Base-by-base conservation (phyloP, 2,329 filamentous ascomycete species). In the Onygenales sp. region DNA sequence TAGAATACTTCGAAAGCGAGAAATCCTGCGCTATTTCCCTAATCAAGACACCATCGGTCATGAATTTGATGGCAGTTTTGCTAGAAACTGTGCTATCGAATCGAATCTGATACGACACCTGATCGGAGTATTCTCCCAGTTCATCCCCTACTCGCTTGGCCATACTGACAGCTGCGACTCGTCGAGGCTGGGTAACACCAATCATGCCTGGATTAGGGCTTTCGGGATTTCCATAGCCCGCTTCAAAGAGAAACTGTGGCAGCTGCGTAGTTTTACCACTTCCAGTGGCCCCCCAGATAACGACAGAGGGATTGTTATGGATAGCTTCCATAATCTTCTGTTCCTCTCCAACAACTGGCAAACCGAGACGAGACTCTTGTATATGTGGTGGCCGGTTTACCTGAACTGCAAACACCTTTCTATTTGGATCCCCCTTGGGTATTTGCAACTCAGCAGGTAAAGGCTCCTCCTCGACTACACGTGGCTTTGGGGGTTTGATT, bases 251-350 rank as follows among this genome's bases (percentile, higher is more conserved):
- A 64, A 98, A 98, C 64, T 98, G 93, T 0, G 94, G 94, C 7
- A 98, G 82, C 68, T 98, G 93, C 0, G 93, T 98, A 0, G 94
- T 98, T 71, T 98, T 98, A 67, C 93, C 93, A 57, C 90, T 96
- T 70, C 93, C 93, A 36, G 94, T 98, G 11, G 90, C 86, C 70
- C 93, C 93, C 72, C 92, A 96, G 6, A 98, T 83, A 9, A 98
- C 86, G 1, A 96, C 87, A 3, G 89, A 84, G 51, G 92, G 81
- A 66, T 96, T 87, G 65, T 92, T 92, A 69, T 96, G 86, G 48
- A 98, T 89, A 1, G 91, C 90, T 70, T 98, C 93, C 91, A 98
- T 97, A 33, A 98, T 91, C 63, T 86, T 90, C 66, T 98, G 93
- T 69, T 98, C 93, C 67, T 97, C 91, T 1, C 88, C 88, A 1